Evolutionary conservation across 179 eudicot species (phyloP).

Genomic region (Beta corolliflora): DNA sequence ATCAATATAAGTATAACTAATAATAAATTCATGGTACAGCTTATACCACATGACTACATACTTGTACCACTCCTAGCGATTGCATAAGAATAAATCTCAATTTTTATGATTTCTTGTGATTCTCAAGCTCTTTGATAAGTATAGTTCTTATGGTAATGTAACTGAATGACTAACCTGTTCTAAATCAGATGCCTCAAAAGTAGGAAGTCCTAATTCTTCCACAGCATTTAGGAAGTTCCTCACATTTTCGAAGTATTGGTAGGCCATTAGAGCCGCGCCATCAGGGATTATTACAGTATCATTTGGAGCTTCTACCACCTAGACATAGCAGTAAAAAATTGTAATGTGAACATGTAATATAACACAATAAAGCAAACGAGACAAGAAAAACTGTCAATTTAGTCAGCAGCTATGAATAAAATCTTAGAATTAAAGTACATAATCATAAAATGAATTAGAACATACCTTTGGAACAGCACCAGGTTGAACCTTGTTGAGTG

Average conservation of each 20-base stretch:
- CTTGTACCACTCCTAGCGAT: neutral
- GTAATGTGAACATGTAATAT: neutral
- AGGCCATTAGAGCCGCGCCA: slow-evolving; percentile 82
- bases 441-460: neutral
- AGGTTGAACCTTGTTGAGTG: slow-evolving; percentile 78
- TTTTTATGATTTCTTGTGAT: neutral
- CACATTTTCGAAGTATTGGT: slow-evolving; percentile 92
- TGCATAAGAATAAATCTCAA: neutral
- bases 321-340: slow-evolving; percentile 21
- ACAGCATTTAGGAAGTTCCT: slow-evolving; percentile 76
- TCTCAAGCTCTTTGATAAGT: neutral
- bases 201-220: slow-evolving; percentile 86
- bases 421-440: too few species aligned
- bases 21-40: too few species aligned
- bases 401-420: too few species aligned
- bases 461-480: slow-evolving; percentile 87
- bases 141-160: neutral
- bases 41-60: too few species aligned
- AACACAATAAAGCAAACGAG: neutral
- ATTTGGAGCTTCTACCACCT: slow-evolving; percentile 88
- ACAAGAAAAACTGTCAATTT: too few species aligned
- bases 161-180: slow-evolving; percentile 62
- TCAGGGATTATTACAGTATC: slow-evolving; percentile 80
- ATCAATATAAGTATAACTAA: too few species aligned
- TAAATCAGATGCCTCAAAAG: slow-evolving; percentile 93